Conservation (phyloP, 495 filamentous ascomycete species). For the Cercophora scortea region DNA sequence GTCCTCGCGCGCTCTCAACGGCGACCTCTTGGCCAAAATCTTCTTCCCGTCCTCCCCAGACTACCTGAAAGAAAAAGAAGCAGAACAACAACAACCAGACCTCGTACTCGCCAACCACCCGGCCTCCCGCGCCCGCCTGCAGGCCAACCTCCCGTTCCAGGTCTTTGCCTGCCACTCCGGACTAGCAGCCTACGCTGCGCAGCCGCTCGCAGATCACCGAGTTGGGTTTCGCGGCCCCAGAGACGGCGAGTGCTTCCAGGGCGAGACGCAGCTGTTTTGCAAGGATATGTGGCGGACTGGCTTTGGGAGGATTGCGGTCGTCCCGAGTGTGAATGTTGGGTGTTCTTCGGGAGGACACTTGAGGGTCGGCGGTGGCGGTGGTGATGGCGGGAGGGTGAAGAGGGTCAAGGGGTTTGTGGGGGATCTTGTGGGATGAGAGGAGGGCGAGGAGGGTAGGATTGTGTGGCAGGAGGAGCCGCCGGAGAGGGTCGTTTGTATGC, state of each 20-base stretch:
- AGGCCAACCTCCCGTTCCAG: constrained; percentile 34
- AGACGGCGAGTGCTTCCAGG: constrained; percentile 36
- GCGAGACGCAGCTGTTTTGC: constrained; percentile 40
- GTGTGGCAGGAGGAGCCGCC: constrained; percentile 10
- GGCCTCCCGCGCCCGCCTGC: constrained; percentile 16
- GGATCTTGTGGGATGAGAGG: constrained; percentile 12
- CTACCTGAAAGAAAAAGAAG: too few relatives aligned
- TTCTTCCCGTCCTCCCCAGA: constrained; percentile 21
- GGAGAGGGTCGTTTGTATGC: constrained; percentile 18
- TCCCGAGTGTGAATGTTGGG: constrained; percentile 42
- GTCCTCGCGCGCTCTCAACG: constrained; percentile 39
- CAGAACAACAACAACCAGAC: constrained; percentile 27
- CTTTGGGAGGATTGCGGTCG: constrained; percentile 38
- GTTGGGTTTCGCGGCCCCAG: constrained; percentile 26
- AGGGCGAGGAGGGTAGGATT: background rate
- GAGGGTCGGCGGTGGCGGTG: constrained; percentile 2
- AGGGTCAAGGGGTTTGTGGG: constrained; percentile 31
- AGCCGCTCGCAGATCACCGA: constrained; percentile 23
- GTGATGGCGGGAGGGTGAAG: constrained; percentile 28
- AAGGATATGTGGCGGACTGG: constrained; percentile 43
- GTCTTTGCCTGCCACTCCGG: constrained; percentile 51
- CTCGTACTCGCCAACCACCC: constrained; percentile 37
- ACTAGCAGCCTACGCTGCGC: constrained; percentile 22
- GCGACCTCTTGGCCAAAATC: constrained; percentile 44
- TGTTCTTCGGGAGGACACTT: constrained; percentile 29